Base-by-base conservation (phyloP, 2,329 filamentous ascomycete genomes). In the Penicillium vulpinum region DNA sequence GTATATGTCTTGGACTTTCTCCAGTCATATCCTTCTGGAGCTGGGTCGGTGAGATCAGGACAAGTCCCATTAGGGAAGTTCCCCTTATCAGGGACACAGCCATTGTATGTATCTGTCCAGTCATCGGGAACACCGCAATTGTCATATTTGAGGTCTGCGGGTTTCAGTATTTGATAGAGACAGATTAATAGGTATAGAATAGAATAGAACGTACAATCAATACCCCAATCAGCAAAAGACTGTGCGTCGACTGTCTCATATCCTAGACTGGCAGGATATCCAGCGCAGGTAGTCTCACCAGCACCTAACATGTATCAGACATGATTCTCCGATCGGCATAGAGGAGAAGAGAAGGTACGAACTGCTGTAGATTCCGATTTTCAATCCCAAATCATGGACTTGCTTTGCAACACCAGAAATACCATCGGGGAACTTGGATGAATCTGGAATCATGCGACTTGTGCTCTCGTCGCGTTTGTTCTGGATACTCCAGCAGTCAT, bases 331-430 rank as follows among this genome's bases (percentile, higher is more conserved):
- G 7, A n/a, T 38, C 11, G 2, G 1, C 0, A 26, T 2, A 4
- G 1, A 8, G 4, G 13, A 26, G 16, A n/a, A n/a, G 9, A 18
- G 16, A 4, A 11, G 4, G 28, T 18, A 58, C 61, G 36, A 41
- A 67, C 80, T 81, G 62, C 81, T 81, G 65, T 88, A 88, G 56
- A 88, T 86, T 0, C 86, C 86, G 10, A 87, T 73, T 66, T 88
- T 88, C 43, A 88, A 65, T 2, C 83, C 84, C 59, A 85, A 64
- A 2, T 63, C 71, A 58, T 88, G 85, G 21, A 88, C 77, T 55
- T 81, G 66, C 24, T 81, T 71, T 2, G 83, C 84, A 1, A 82
- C 69, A 0, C 80, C 78, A 9, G 76, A 76, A 58, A 88, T 85
- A 0, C 85, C 86, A 18, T 78, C 72, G 0, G 86, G 85, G 56